Conservation (phyloP, 192 early-diverging fungal species). For the Ambispora gerdemannii region DNA sequence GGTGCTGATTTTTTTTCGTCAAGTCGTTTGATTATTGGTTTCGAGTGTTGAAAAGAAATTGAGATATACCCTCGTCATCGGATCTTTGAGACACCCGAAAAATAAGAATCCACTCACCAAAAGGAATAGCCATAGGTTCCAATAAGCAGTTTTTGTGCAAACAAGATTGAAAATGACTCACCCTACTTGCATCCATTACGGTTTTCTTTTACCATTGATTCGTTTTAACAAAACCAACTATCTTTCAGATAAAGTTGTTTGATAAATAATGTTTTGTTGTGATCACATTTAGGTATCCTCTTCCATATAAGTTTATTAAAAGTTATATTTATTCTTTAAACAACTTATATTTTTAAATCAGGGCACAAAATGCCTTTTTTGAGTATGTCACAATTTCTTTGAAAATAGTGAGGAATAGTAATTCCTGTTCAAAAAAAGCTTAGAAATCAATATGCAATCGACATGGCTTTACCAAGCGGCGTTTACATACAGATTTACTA, state of each 20-base stretch:
- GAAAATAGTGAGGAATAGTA: neutral
- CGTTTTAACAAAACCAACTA: conserved; percentile 32
- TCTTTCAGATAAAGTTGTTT: conserved; percentile 32
- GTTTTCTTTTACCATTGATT: conserved; percentile 33
- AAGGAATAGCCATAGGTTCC: conserved; percentile 10
- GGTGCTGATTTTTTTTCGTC: neutral
- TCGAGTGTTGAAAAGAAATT: neutral
- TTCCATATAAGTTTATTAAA: neutral
- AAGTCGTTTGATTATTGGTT: neutral
- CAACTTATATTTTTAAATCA: neutral
- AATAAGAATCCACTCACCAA: neutral
- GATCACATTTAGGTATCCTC: neutral
- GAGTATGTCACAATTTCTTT: neutral
- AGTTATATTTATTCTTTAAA: too few species aligned
- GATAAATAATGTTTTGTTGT: conserved; percentile 35
- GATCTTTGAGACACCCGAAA: neutral
- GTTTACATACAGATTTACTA: too few species aligned
- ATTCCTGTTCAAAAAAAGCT: too few species aligned
- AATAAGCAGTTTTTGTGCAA: conserved; percentile 34
- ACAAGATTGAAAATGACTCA: conserved; percentile 32
- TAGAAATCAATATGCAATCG: too few species aligned
- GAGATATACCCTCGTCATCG: neutral
- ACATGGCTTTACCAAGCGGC: too few species aligned
- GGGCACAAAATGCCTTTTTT: neutral
- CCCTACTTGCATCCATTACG: conserved; percentile 15